Evolutionary conservation across 495 filamentous ascomycete genomes (phyloP), one percentile per base, ranked within the genome.

Genomic region (Cairneyella variabilis): DNA sequence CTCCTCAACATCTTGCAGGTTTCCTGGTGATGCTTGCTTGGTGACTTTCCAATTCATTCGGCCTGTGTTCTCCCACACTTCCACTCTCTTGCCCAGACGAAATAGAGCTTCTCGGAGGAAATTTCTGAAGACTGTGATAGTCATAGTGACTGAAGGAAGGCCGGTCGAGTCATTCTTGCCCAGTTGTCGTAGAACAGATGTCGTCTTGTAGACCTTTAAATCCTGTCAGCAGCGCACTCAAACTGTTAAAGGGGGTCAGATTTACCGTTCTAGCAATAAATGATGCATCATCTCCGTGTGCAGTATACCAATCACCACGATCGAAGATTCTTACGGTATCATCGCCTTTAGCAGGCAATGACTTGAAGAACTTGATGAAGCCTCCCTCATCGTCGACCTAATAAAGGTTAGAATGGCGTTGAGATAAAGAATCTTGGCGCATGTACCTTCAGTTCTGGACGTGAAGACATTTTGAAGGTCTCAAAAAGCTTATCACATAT

Each of bases 1-100:
- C 26, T 98, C 95, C 68, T 98, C 93, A 30, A 98, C 85, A 66
- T 97, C 95, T 69, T 98, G 95, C 28, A 98, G 69, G 68, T 98
- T 98, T 11, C 93, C 93, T 0, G 93, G 93, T 25, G 90, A 96
- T 23, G 92, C 91, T 62, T 91, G 88, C 72, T 97, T 97, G 37
- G 72, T 75, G 36, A 92, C 68, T 64, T 95, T 96, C 93, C 95
- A 98, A 58, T 88, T 86, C 68, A 87, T 90, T 45, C 89, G 83
- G 8, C 83, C 78, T 51, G 80, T 83, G 32, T 80, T 87, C 22
- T 81, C 84, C 83, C 88, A 96, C 51, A 98, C 89, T 71, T 98
- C 95, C 17, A 98, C 71, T 9, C 95, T 77, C 64, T 91, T 96
- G 55, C 91, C 89, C 2, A 96, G 77, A 52, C 84, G 84, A 70